A percentile compares a stretch with the other conserved stretches of the same genome.
phyloP scores from a whole-genome alignment of 208 protist genomes.

The Trypanosoma caninum region DNA sequence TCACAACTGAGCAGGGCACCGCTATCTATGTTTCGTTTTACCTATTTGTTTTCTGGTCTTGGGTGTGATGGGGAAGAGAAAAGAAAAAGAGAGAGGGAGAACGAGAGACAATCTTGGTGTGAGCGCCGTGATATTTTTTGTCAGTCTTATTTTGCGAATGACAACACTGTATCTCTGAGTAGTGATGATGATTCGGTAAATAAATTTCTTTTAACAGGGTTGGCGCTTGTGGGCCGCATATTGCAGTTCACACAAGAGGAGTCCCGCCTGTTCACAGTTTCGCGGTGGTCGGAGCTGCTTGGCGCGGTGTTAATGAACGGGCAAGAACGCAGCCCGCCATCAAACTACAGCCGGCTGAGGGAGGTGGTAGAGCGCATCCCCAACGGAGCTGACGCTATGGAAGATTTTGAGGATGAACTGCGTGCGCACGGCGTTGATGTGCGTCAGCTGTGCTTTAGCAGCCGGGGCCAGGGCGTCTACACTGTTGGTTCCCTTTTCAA shows the following conservation, averaged over 20 bases:
- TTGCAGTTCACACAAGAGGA: constrained; percentile 40
- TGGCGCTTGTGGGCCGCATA: constrained; percentile 29
- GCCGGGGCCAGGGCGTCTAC: constrained; percentile 66
- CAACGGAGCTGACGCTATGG: constrained; percentile 16
- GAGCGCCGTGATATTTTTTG: constrained; percentile 3
- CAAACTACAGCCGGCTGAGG: constrained; percentile 40
- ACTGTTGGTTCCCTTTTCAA: constrained; percentile 71
- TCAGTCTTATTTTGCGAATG: background rate
- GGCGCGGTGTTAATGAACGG: constrained; percentile 78
- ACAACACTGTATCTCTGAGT: too few relatives aligned
- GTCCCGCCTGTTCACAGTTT: constrained; percentile 22
- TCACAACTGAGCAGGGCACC: constrained; percentile 50
- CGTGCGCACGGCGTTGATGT: constrained; percentile 4
- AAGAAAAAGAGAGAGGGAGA: constrained; percentile 10
- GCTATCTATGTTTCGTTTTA: constrained; percentile 52
- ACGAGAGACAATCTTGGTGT: constrained; percentile 21
- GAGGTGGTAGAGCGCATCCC: constrained; percentile 28
- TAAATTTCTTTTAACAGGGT: constrained; percentile 25
- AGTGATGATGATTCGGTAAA: constrained; percentile 29
- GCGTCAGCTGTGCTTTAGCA: constrained; percentile 25
- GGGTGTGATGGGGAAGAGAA: background rate
- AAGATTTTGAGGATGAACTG: constrained; percentile 32
- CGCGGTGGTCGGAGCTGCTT: constrained; percentile 50
- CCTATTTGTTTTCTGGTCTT: constrained; percentile 42
- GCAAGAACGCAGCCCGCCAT: constrained; percentile 67